Percentiles rank a stretch among this genome's conserved stretches.
These are phyloP conservation scores for Brassica balearica DNA, from an alignment of 441 rosid species.

Conservation along the genomic window DNA sequence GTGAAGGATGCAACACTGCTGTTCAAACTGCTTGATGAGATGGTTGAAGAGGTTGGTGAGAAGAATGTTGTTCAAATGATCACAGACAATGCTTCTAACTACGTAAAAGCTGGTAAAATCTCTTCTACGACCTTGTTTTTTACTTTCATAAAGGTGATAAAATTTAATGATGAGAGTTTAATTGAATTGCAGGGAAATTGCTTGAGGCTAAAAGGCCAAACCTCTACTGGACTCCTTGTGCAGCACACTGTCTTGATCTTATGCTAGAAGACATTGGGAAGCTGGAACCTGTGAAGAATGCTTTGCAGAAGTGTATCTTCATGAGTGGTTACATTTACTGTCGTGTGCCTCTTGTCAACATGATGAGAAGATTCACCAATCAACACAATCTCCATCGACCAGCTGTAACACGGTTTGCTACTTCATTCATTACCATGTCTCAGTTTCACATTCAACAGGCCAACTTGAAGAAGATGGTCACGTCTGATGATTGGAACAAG, in stretches of 20 bases:
- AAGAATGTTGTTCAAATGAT: background rate
- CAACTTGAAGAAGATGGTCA: background rate
- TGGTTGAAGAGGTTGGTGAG: background rate
- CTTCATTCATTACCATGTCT: background rate
- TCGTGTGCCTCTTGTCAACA: background rate
- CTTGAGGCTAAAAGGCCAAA: background rate
- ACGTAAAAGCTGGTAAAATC: background rate
- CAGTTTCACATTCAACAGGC: background rate
- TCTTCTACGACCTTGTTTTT: too few species aligned
- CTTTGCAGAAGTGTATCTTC: background rate
- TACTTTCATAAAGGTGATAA: too few species aligned
- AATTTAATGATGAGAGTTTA: too few species aligned
- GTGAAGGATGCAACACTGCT: background rate
- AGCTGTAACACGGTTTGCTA: background rate
- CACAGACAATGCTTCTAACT: background rate
- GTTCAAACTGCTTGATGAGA: background rate
- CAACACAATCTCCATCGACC: background rate
- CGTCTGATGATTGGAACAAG: background rate
- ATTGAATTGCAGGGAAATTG: background rate
- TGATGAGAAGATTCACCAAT: slow-evolving; percentile 10
- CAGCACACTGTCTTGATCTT: background rate
- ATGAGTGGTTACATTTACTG: background rate
- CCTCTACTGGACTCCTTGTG: background rate
- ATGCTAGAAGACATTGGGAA: background rate
- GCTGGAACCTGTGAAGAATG: background rate